A percentile compares a stretch with the other conserved stretches of the same genome.
Conservation (phyloP, 2,329 filamentous ascomycete species). For the Erysiphe neolycopersici region DNA sequence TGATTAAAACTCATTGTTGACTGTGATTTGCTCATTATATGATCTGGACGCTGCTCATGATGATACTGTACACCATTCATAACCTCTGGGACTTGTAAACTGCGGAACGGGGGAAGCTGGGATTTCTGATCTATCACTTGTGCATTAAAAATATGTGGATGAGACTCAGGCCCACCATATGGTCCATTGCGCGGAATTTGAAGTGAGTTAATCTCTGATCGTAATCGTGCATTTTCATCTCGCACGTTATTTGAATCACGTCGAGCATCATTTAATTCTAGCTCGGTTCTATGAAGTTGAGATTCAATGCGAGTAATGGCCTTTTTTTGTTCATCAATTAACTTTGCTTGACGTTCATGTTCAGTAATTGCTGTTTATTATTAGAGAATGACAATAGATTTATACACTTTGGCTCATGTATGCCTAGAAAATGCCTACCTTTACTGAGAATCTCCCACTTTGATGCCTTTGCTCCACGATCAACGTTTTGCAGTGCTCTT, state of each 20-base stretch:
- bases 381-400: conserved; percentile 3
- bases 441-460: conserved; percentile 80
- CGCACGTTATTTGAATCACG: conserved; percentile 20
- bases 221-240: conserved; percentile 11
- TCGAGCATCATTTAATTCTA: conserved; percentile 10
- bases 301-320: conserved; percentile 18
- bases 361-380: conserved; percentile 28
- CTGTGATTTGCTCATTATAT: too few species aligned
- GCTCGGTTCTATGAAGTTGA: conserved; percentile 18
- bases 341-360: conserved; percentile 26
- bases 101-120: conserved; percentile 27
- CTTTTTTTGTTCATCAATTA: conserved; percentile 7
- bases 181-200: conserved; percentile 3
- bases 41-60: conserved; percentile 4
- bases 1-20: too few species aligned
- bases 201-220: conserved; percentile 7
- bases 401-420: neutral
- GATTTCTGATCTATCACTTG: conserved; percentile 14
- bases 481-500: conserved; percentile 35
- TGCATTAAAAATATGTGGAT: conserved; percentile 3
- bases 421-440: conserved; percentile 21
- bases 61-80: conserved; percentile 40
- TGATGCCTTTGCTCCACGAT: conserved; percentile 58
- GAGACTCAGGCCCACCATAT: conserved; percentile 2
- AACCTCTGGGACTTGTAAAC: conserved; percentile 22